Evolutionary conservation across 129 eudicot genomes (phyloP).

Genomic region (carrot (Daucus carota)): DH1_v3.0 NC_030389.2:26337501-26338000

Average conservation of each 20-base stretch:
- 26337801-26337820: not conserved
- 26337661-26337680: too few species aligned
- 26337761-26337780: not conserved
- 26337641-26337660: too few species aligned
- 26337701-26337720: not conserved
- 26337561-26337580: too few species aligned
- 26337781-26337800: not conserved
- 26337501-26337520: too few species aligned
- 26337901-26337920: slow-evolving; percentile 82
- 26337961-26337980: slow-evolving; percentile 76
- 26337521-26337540: too few species aligned
- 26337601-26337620: too few species aligned
- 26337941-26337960: slow-evolving; percentile 97
- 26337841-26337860: not conserved
- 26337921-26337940: slow-evolving; percentile 88
- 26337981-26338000: slow-evolving; percentile 79
- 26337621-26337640: too few species aligned
- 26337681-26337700: too few species aligned
- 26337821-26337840: not conserved
- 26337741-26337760: not conserved
- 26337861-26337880: not conserved
- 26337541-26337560: too few species aligned
- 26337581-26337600: too few species aligned
- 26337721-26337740: not conserved
- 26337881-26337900: not conserved